Percentiles rank a stretch among this genome's conserved stretches.
These are phyloP conservation scores for Aspergillus bombycis DNA, from an alignment of 2,329 filamentous ascomycete genomes.

Conservation along the genomic window DNA sequence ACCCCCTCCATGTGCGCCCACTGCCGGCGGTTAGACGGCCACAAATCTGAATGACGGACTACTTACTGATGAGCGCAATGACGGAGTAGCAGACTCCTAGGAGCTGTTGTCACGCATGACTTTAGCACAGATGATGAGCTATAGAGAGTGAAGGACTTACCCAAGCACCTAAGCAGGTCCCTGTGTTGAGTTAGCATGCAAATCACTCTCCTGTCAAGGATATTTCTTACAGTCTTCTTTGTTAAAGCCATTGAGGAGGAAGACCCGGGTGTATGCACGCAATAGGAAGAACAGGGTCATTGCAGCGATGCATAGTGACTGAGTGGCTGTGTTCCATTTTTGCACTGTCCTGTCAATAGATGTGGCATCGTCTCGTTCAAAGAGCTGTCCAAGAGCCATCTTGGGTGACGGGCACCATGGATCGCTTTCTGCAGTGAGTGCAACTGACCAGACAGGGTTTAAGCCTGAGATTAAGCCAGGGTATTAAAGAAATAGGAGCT, in stretches of 20 bases:
- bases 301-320: constrained; percentile 30
- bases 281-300: constrained; percentile 31
- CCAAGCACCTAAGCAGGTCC: constrained; percentile 24
- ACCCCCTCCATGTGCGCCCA: constrained; percentile 42
- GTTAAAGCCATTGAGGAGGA: constrained; percentile 26
- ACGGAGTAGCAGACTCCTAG: constrained; percentile 29
- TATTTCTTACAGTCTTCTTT: constrained; percentile 31
- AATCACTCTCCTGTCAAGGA: background rate
- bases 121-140: background rate
- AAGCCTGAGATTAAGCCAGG: background rate
- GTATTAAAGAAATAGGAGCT: background rate
- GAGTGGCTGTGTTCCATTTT: constrained; percentile 29
- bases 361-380: constrained; percentile 12
- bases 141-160: constrained; percentile 6
- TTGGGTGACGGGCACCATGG: background rate
- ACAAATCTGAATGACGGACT: background rate
- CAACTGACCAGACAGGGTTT: background rate
- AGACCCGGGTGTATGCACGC: constrained; percentile 28
- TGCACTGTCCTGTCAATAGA: constrained; percentile 27
- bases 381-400: constrained; percentile 10
- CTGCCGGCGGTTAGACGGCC: constrained; percentile 20
- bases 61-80: constrained; percentile 29
- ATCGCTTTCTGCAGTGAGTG: background rate
- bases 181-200: constrained; percentile 6
- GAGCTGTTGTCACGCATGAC: constrained; percentile 11